Base-by-base conservation (phyloP, 768 basidiomycete species). In the Boletus barrowsii region DNA sequence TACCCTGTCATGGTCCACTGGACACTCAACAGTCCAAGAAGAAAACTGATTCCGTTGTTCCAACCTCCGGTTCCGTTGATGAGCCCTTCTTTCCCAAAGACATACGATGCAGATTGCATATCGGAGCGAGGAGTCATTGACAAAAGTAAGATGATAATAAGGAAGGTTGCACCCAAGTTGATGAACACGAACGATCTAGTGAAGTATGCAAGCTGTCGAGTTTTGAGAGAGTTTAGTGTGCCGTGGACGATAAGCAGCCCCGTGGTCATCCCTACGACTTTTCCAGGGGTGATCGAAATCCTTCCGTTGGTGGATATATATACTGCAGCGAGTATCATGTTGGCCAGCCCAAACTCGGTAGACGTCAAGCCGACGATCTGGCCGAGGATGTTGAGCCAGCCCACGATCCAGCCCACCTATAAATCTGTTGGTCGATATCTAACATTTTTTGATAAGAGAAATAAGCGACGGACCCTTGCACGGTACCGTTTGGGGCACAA, bases 401-500 rank as follows among this genome's bases (percentile, higher is more conserved):
- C 68, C 4, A 69, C 60, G 20, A 67, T 48, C 68, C 65, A 69
- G 6, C 68, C 68, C 33, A 69, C 43, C 66, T 68, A 40, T 41
- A 32, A 18, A 40, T 47, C 14, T 49, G 20, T 53, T 17, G 15
- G 43, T 49, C 35, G 20, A 22, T 17, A 41, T 32, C n/a, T 9
- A 24, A 20, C 5, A 15, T 51, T 29, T 15, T n/a, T 41, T 8
- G 42, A 51, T 1, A 35, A 55, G 26, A 35, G 18, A 17, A 18
- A 8, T 44, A 58, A 33, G 6, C 17, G 24, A 62, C 71, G 32
- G 62, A 85, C 87, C 65, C 74, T 81, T 37, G 88, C 82, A 48
- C 88, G 82, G 62, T 87, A 78, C 52, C 68, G 78, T 58, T 74
- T 78, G 0, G 88, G 88, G 6, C 83, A 82, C 10, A 89, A 72